A percentile compares a stretch with the other conserved stretches of the same genome.
Conservation (phyloP, 768 basidiomycete genomes). For the Suillus bovinus region DNA sequence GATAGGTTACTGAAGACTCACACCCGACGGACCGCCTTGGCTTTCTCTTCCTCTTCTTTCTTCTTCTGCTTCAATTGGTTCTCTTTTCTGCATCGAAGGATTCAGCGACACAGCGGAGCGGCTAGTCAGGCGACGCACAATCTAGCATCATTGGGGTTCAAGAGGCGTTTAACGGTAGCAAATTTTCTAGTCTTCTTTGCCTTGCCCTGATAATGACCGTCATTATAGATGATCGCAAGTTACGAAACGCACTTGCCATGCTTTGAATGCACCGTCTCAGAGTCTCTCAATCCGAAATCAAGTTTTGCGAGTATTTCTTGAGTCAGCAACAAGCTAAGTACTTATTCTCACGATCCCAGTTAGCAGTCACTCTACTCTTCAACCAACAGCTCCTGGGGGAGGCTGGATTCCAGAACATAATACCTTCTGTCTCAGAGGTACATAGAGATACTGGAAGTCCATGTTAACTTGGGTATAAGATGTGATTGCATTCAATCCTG, state of each 20-base stretch:
- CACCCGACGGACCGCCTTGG: slow-evolving; percentile 77
- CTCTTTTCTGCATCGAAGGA: slow-evolving; percentile 67
- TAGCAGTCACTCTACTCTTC: no score
- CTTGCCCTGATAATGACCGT: slow-evolving; percentile 57
- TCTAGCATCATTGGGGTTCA: slow-evolving; percentile 92
- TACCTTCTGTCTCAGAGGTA: neutral
- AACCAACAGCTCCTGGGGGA: neutral
- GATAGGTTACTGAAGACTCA: slow-evolving; percentile 41
- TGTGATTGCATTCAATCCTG: neutral
- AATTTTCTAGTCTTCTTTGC: slow-evolving; percentile 96
- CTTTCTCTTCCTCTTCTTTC: slow-evolving; percentile 79
- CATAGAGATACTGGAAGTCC: neutral
- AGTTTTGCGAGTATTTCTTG: neutral
- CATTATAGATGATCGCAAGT: neutral
- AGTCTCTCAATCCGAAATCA: neutral
- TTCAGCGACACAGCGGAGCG: slow-evolving; percentile 4
- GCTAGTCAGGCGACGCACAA: slow-evolving; percentile 55
- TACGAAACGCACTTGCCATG: slow-evolving; percentile 20
- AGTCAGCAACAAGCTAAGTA: neutral
- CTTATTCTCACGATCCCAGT: neutral
- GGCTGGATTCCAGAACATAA: neutral
- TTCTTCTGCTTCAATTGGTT: slow-evolving; percentile 89
- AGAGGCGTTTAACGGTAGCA: slow-evolving; percentile 88
- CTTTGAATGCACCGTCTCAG: neutral
- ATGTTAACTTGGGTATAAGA: neutral